Conservation (phyloP, 768 basidiomycete genomes). For the Ramaria rubella region DNA sequence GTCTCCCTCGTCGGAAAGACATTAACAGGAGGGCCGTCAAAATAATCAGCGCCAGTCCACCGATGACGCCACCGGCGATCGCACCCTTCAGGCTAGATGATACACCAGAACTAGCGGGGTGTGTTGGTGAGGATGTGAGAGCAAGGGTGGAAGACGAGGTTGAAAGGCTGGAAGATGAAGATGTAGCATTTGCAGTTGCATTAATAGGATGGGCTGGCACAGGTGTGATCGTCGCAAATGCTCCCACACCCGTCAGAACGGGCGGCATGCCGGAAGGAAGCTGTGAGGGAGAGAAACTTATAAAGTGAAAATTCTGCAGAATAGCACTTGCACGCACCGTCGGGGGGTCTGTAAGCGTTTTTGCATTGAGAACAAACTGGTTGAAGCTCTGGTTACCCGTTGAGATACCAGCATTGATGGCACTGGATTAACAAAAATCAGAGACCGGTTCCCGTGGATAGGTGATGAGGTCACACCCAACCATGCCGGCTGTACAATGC, state of each 20-base stretch:
- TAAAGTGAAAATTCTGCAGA: not conserved
- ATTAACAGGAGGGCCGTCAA: not conserved
- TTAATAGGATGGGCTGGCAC: not conserved
- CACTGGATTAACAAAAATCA: not conserved
- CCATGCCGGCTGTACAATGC: slow-evolving; percentile 17
- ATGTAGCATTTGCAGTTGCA: not conserved
- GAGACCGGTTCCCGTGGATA: not conserved
- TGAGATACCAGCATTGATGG: slow-evolving; percentile 1
- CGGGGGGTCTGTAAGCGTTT: not conserved
- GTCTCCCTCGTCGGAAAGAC: not conserved
- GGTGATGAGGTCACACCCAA: slow-evolving; percentile 8
- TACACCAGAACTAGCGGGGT: not conserved
- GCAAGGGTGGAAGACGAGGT: not conserved
- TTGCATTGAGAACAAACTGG: slow-evolving; percentile 1
- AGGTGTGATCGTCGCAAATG: slow-evolving; percentile 1
- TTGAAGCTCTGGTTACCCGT: slow-evolving; percentile 1
- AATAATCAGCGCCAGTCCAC: not conserved
- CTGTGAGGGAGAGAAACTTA: not conserved
- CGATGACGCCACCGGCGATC: slow-evolving; percentile 4
- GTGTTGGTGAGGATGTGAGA: not conserved
- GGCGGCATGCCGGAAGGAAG: not conserved
- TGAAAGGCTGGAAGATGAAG: not conserved
- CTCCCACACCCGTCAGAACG: slow-evolving; percentile 5
- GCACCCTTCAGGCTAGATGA: not conserved
- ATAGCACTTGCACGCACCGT: not conserved